phyloP scores from a whole-genome alignment of 2,329 filamentous ascomycete genomes.

The Elsinoe australis region DNA sequence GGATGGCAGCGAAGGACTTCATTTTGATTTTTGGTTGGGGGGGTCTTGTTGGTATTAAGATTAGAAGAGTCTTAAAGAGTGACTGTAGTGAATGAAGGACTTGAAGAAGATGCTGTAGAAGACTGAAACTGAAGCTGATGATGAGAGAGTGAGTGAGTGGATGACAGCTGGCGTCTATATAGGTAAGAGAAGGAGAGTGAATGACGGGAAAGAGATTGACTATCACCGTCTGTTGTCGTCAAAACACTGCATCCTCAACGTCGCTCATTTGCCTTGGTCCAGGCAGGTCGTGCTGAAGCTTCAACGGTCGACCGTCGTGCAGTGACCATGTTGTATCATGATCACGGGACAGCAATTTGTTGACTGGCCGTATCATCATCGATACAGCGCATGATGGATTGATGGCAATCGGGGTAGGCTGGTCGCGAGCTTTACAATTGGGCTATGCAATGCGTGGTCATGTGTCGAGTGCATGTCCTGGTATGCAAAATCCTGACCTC shows the following conservation, averaged over 20 bases:
- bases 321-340: slow-evolving; percentile 4
- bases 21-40: slow-evolving; percentile 13
- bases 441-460: too few relatives aligned
- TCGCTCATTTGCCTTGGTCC: slow-evolving; percentile 14
- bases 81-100: slow-evolving; percentile 15
- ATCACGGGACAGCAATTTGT: neutral
- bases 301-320: slow-evolving; percentile 7
- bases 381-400: neutral
- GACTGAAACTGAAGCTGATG: slow-evolving; percentile 17
- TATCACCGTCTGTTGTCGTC: slow-evolving; percentile 18
- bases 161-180: slow-evolving; percentile 13
- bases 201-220: slow-evolving; percentile 14
- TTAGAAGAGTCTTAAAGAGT: slow-evolving; percentile 17
- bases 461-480: too few relatives aligned
- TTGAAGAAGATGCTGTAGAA: slow-evolving; percentile 17
- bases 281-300: slow-evolving; percentile 11
- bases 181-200: slow-evolving; percentile 4
- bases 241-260: slow-evolving; percentile 16
- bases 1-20: slow-evolving; percentile 16
- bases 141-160: slow-evolving; percentile 16
- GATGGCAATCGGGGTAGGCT: too few relatives aligned
- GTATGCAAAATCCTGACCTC: too few relatives aligned
- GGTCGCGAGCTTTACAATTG: too few relatives aligned
- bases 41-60: slow-evolving; percentile 15
- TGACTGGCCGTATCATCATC: neutral